Evolutionary conservation across 2,329 filamentous ascomycete genomes (phyloP), one percentile per base, ranked within the genome.

Genomic region (Ampelomyces quisqualis): DNA sequence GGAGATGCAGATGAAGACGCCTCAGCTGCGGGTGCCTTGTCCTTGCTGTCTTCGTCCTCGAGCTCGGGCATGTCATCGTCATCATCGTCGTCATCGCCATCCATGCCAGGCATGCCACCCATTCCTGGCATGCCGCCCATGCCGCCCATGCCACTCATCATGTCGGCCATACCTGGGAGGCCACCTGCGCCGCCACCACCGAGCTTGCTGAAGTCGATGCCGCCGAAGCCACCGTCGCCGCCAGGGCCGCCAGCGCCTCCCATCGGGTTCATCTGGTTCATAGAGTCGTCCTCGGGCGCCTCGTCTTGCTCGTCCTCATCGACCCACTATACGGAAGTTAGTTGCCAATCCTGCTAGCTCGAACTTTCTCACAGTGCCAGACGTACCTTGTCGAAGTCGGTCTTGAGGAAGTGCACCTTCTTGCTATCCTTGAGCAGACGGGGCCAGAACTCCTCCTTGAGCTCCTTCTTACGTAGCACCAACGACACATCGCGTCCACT

Each of bases 271-370:
- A 75, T 76, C 55, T 71, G 69, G 51, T 62, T 68, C 71, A 76
- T 74, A 65, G 70, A 72, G 55, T 74, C 71, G 71, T 95, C 90
- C 70, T 95, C 90, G 41, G 81, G 77, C 46, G 81, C 85, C 72
- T 89, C 90, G 66, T 97, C 86, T 77, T 98, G 93, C 81, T 98
- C 93, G 68, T 98, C 90, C 81, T 96, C 89, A 59, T 96, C 90
- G 63, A 95, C 88, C 90, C 90, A 96, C 81, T 84, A 27, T 14
- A 46, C 6, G 5, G 7, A 23, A 21, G 19, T 29, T 30, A 29
- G 24, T 26, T 18, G 5, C 32, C 5, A 11, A 9, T 7, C 18
- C 5, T 14, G 7, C 13, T 11, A 11, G 22, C 3, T 18, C 5
- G 3, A 18, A 24, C 10, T 3, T 26, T 17, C 8, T n/a, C 11